These are phyloP conservation scores for Xylaria venustula DNA, from an alignment of 495 filamentous ascomycete genomes.

Conservation along the genomic window DNA sequence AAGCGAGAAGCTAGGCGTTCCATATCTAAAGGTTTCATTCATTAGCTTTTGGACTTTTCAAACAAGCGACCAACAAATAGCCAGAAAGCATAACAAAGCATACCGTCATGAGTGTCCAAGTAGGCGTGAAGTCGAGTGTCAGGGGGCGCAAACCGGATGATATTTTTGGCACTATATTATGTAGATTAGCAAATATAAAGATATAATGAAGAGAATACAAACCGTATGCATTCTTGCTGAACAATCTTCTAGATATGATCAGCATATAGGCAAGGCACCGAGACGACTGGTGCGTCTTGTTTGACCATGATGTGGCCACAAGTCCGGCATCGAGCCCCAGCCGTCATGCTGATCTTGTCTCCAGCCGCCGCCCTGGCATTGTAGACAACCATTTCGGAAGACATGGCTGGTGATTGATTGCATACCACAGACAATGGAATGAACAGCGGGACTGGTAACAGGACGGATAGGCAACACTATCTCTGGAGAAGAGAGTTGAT, in stretches of 20 bases:
- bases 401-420: neutral
- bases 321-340: neutral
- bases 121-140: neutral
- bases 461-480: too few species aligned
- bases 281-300: neutral
- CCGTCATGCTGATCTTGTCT: constrained; percentile 2
- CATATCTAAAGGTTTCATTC: neutral
- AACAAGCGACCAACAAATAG: neutral
- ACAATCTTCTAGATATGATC: constrained; percentile 5
- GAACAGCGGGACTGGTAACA: too few species aligned
- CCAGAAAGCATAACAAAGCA: neutral
- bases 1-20: neutral
- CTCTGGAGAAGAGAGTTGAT: too few species aligned
- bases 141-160: neutral
- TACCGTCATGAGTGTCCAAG: neutral
- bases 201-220: neutral
- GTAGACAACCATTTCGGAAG: neutral
- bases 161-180: neutral
- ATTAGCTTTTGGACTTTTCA: neutral
- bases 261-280: constrained; percentile 1
- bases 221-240: constrained; percentile 1
- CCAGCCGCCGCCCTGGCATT: neutral
- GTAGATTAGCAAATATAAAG: neutral
- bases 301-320: neutral
- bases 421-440: neutral